These are phyloP conservation scores for Claviceps humidiphila DNA, from an alignment of 2,329 filamentous ascomycete genomes.

Conservation along the genomic window DNA sequence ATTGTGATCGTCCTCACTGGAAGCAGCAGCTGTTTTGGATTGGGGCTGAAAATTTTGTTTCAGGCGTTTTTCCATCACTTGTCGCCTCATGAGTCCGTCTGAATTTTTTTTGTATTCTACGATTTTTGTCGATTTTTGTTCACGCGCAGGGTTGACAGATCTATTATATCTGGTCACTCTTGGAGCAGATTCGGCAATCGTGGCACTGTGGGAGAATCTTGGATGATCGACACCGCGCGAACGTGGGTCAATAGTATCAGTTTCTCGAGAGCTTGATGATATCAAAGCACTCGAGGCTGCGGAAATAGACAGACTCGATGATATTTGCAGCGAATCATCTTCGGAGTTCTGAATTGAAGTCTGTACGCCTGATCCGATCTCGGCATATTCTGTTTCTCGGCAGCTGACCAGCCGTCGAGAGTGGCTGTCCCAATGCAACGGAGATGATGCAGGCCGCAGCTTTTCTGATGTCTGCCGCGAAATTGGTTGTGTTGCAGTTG, in stretches of 20 bases:
- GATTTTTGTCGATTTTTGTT: conserved; percentile 12
- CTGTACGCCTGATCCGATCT: conserved; percentile 16
- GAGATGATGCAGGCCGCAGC: conserved; percentile 18
- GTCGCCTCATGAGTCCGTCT: conserved; percentile 7
- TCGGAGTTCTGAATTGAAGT: conserved; percentile 23
- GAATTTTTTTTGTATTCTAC: conserved; percentile 10
- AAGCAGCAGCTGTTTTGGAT: background rate
- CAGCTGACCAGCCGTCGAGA: conserved; percentile 35
- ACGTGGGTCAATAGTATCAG: conserved; percentile 9
- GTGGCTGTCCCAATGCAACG: conserved; percentile 40
- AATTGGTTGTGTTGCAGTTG: conserved; percentile 9
- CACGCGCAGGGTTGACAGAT: conserved; percentile 5
- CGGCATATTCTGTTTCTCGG: conserved; percentile 18
- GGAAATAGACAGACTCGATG: conserved; percentile 38
- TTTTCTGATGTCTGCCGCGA: conserved; percentile 20
- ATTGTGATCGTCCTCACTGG: conserved; percentile 5
- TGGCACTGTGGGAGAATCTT: conserved; percentile 2
- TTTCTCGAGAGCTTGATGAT: conserved; percentile 17
- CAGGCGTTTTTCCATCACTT: conserved; percentile 9
- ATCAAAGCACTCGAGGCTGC: conserved; percentile 43
- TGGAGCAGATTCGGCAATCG: conserved; percentile 1
- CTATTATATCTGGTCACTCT: background rate
- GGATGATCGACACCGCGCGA: conserved; percentile 10
- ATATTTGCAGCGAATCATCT: conserved; percentile 23
- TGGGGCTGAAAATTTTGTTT: background rate